Evolutionary conservation across 495 filamentous ascomycete genomes (phyloP).

Genomic region (Penicillium alfredii): DNA sequence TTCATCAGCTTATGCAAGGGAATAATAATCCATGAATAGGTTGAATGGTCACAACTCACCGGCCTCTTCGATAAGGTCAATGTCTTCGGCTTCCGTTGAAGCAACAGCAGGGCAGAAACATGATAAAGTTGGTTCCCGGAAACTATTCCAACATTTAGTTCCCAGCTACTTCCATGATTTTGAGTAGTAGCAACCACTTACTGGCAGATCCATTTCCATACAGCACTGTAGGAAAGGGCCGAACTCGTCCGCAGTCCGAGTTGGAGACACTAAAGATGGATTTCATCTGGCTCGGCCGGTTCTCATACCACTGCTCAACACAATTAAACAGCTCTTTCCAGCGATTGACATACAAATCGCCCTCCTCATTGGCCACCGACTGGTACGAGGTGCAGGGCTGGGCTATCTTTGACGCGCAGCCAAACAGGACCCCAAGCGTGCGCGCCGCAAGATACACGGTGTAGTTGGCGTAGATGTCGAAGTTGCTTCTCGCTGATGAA

Average conservation of each 20-base stretch:
- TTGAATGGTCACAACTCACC: conserved; percentile 10
- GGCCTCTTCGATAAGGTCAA: conserved; percentile 18
- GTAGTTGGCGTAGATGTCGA: conserved; percentile 37
- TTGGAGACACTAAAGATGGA: conserved; percentile 22
- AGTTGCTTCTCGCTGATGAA: conserved; percentile 19
- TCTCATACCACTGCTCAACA: conserved; percentile 34
- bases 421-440: conserved; percentile 31
- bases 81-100: conserved; percentile 33
- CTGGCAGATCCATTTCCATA: conserved; percentile 38
- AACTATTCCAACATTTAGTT: too few species aligned
- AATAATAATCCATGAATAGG: too few species aligned
- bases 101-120: conserved; percentile 36
- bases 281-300: conserved; percentile 37
- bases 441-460: conserved; percentile 40
- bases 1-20: background rate
- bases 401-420: conserved; percentile 6
- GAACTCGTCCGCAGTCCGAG: conserved; percentile 8
- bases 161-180: too few species aligned
- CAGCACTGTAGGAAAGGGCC: conserved; percentile 31
- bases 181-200: too few species aligned
- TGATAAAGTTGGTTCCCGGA: background rate
- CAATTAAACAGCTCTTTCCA: conserved; percentile 33
- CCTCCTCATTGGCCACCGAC: conserved; percentile 17
- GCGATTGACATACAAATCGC: conserved; percentile 18
- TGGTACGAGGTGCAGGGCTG: conserved; percentile 16